Conservation (phyloP, 2,329 filamentous ascomycete genomes). For the Aureobasidium leucospermi region DNA sequence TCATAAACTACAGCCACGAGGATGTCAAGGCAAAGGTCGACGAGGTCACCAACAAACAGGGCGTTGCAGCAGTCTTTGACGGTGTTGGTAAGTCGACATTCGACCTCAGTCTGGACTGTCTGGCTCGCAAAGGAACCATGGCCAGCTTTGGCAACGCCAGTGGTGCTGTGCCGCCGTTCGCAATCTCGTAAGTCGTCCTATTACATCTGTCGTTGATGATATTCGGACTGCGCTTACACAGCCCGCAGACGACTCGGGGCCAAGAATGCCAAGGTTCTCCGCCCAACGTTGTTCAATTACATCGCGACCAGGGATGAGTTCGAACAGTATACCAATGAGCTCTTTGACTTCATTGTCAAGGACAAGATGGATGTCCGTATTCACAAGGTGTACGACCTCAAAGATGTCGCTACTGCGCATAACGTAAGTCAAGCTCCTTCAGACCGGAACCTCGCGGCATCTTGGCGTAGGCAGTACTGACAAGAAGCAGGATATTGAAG, state of each 20-base stretch:
- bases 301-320: conserved; percentile 62
- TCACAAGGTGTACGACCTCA: conserved; percentile 69
- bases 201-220: conserved; percentile 15
- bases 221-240: not conserved
- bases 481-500: conserved; percentile 58
- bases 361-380: conserved; percentile 65
- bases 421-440: conserved; percentile 29
- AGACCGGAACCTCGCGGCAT: not conserved
- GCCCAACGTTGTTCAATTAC: conserved; percentile 69
- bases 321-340: conserved; percentile 60
- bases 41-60: conserved; percentile 64
- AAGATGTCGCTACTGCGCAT: conserved; percentile 66
- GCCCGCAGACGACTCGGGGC: conserved; percentile 46
- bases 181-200: conserved; percentile 49
- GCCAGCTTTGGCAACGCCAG: conserved; percentile 76
- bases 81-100: conserved; percentile 81
- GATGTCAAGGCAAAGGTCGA: conserved; percentile 53
- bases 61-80: conserved; percentile 74
- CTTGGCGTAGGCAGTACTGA: not conserved
- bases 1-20: conserved; percentile 61
- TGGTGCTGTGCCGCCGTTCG: conserved; percentile 67
- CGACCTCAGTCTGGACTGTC: conserved; percentile 65
- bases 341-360: conserved; percentile 64
- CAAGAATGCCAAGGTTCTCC: conserved; percentile 71
- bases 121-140: conserved; percentile 70